Conservation (phyloP, 2,329 filamentous ascomycete genomes). For the Geosmithia putterillii region DNA sequence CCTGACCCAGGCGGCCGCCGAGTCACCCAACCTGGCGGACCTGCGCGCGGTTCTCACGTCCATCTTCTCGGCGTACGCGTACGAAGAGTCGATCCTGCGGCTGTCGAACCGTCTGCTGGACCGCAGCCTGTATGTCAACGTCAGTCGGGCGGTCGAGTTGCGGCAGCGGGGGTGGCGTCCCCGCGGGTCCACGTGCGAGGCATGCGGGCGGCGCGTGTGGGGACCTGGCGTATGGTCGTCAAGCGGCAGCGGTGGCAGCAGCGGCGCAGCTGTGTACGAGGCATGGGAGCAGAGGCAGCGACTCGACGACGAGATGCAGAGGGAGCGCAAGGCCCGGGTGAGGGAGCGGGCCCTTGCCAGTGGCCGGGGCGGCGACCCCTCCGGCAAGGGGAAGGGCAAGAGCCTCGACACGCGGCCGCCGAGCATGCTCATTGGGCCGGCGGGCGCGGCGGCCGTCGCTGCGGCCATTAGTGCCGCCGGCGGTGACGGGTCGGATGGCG, state of each 20-base stretch:
- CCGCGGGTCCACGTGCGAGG: slow-evolving; percentile 74
- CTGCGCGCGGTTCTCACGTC: slow-evolving; percentile 74
- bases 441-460: slow-evolving; percentile 14
- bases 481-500: background rate
- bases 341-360: slow-evolving; percentile 24
- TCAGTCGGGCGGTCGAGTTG: slow-evolving; percentile 60
- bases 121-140: slow-evolving; percentile 75
- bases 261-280: slow-evolving; percentile 61
- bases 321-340: slow-evolving; percentile 24
- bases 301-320: slow-evolving; percentile 31
- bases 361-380: slow-evolving; percentile 12
- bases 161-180: slow-evolving; percentile 84
- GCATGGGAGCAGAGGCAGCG: slow-evolving; percentile 61
- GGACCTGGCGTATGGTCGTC: slow-evolving; percentile 73
- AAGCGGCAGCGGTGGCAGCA: too few species aligned
- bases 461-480: background rate
- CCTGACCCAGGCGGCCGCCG: slow-evolving; percentile 65
- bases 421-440: slow-evolving; percentile 23
- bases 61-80: slow-evolving; percentile 90
- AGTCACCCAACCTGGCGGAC: slow-evolving; percentile 78
- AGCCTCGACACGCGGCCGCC: slow-evolving; percentile 23
- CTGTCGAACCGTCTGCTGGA: slow-evolving; percentile 81
- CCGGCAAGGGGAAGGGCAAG: slow-evolving; percentile 31
- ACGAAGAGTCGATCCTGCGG: slow-evolving; percentile 79
- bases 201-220: slow-evolving; percentile 74